Base-by-base conservation (phyloP, 2,329 filamentous ascomycete genomes). In the Aspergillus quadrilineatus region DNA sequence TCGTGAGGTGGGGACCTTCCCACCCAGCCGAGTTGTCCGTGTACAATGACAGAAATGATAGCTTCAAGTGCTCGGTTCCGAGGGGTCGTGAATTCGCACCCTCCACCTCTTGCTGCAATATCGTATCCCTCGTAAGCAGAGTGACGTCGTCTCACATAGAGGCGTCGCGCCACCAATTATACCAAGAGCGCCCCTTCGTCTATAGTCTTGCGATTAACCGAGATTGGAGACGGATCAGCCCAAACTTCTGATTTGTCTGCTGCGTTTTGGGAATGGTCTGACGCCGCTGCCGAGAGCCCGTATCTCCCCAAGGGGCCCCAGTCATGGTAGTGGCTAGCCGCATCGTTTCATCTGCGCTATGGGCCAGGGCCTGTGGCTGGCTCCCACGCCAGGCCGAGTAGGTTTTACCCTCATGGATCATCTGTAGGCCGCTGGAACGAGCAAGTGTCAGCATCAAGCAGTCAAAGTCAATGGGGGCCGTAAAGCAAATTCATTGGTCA, bases 201-300 rank as follows among this genome's bases (percentile, higher is more conserved):
- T 48, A 36, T 42, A 49, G 49, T 28, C 53, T 44, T 34, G n/a
- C 47, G 43, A 28, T 46, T 50, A 47, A 45, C 47, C 52, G 45
- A 53, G 44, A 53, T 22, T 37, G 43, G 45, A 41, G 28, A 42
- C 7, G 28, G 48, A 47, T 60, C 55, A 41, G 34, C 51, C 42
- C 28, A n/a, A 10, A 41, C 41, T 48, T 44, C 42, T 30, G 47
- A 39, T n/a, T 22, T 44, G 26, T 37, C n/a, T 41, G 22, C 37
- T 55, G 29, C n/a, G 43, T 26, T 9, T 37, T 43, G 26, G 22
- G 22, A 22, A 3, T 22, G 22, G 22, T 22, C 22, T 22, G 22
- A 22, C 22, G 22, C 22, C 22, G 22, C 22, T 22, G 22, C 22
- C 22, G 22, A 22, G 22, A 22, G 22, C 22, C 22, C 22, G 22